A percentile compares a stretch with the other conserved stretches of the same genome.
Evolutionary conservation across 1,139 yeast species (phyloP).

Genomic region (Groenewaldozyma sp.): DNA sequence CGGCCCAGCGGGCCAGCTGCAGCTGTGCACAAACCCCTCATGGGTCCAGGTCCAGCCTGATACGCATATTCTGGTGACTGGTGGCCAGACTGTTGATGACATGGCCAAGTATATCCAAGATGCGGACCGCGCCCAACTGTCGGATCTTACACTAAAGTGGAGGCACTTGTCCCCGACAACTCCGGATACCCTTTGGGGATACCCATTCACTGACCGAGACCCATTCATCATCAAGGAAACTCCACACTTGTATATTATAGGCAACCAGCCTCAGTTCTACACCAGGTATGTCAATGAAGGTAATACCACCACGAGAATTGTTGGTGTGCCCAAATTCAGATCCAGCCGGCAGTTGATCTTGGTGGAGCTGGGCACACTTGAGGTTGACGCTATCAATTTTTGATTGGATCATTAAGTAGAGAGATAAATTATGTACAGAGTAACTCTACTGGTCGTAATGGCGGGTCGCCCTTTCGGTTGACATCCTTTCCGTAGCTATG

Average conservation of each 20-base stretch:
- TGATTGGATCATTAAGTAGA: too few species aligned
- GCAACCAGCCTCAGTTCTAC: conserved; percentile 63
- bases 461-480: conserved; percentile 35
- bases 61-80: conserved; percentile 53
- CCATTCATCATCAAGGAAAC: conserved; percentile 71
- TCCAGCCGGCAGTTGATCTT: conserved; percentile 60
- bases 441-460: conserved; percentile 13
- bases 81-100: conserved; percentile 83
- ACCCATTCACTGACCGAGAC: conserved; percentile 72
- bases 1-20: conserved; percentile 1
- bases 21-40: conserved; percentile 58
- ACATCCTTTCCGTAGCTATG: conserved; percentile 38
- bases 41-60: conserved; percentile 50
- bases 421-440: background rate
- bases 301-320: conserved; percentile 32
- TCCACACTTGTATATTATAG: conserved; percentile 82
- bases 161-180: conserved; percentile 89
- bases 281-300: conserved; percentile 32
- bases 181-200: conserved; percentile 82
- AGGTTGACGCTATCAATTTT: conserved; percentile 37
- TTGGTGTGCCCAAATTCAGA: conserved; percentile 66
- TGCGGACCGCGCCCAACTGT: conserved; percentile 39
- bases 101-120: conserved; percentile 48
- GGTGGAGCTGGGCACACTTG: conserved; percentile 50
- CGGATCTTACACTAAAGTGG: conserved; percentile 70